Base-by-base conservation (phyloP, 2,329 filamentous ascomycete species). In the Colletotrichum destructivum region DNA sequence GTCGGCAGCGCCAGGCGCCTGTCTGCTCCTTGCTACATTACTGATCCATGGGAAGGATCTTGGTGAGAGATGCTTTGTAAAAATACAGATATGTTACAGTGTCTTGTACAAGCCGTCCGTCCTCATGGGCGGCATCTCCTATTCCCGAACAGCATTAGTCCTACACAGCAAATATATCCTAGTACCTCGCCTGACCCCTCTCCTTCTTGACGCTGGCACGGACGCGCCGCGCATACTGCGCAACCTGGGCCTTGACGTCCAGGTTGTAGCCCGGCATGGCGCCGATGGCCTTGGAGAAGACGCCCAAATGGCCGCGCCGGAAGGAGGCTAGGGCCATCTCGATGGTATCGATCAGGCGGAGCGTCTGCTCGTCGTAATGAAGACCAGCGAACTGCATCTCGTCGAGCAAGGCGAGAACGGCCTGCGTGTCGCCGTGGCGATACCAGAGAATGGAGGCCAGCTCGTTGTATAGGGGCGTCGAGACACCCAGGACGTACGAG, bases 401-500 rank as follows among this genome's bases (percentile, higher is more conserved):
- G 52, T 87, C 84, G 6, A 94, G 81, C 2, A 92, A 78, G 4
- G 85, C 82, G 61, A 90, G 80, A 31, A 92, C 87, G 1, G 84
- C 84, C 4, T 77, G 74, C 2, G 89, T 83, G 76, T 94, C 89
- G 26, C 89, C 86, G 73, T 89, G 88, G 13, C 89, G 87, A 44
- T 82, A 80, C 89, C 91, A 94, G 66, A 90, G 84, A 26, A 91
- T 86, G 16, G 84, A 80, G 31, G 94, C 84, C 44, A 94, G 85
- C 60, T 89, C 85, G 77, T 92, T 91, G 83, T 93, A 95, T 52
- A 95, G 88, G 0, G 87, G 83, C 0, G 92, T 92, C 21, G 90
- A 91, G 7, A 89, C 91, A 59, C 92, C 93, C 0, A 96, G 86
- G 8, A 94, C 90, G 77, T 92, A 94, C 0, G 92, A 92, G 1